A percentile compares a stretch with the other conserved stretches of the same genome.
phyloP scores from a whole-genome alignment of 768 basidiomycete genomes.

The Sarcomyxa edulis region DNA sequence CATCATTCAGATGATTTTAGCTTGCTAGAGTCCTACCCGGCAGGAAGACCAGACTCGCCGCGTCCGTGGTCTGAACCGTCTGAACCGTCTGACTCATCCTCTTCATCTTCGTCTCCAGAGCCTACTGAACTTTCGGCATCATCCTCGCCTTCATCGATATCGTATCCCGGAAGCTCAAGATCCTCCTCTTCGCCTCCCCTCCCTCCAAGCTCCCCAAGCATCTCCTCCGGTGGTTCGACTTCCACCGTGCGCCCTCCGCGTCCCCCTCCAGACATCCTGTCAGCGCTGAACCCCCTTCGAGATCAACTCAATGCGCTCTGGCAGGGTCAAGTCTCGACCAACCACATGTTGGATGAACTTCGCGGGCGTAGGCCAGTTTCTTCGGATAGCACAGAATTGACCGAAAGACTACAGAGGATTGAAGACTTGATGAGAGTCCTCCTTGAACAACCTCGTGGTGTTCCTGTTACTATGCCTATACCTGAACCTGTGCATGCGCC shows the following conservation, averaged over 20 bases:
- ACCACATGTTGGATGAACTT: slow-evolving; percentile 59
- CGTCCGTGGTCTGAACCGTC: not conserved
- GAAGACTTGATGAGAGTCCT: slow-evolving; percentile 40
- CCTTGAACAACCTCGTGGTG: slow-evolving; percentile 20
- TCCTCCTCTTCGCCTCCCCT: slow-evolving; percentile 19
- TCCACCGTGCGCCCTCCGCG: slow-evolving; percentile 26
- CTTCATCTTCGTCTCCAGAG: slow-evolving; percentile 14
- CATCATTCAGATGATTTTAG: slow-evolving; percentile 71
- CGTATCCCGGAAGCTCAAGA: slow-evolving; percentile 5
- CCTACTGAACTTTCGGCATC: slow-evolving; percentile 10
- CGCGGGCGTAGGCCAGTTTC: slow-evolving; percentile 36
- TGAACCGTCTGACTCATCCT: slow-evolving; percentile 6
- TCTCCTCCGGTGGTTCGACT: slow-evolving; percentile 21
- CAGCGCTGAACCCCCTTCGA: slow-evolving; percentile 52
- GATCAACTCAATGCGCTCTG: slow-evolving; percentile 55
- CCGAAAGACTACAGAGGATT: slow-evolving; percentile 37
- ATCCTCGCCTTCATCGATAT: slow-evolving; percentile 8
- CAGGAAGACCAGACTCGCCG: slow-evolving; percentile 13
- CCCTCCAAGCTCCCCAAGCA: slow-evolving; percentile 27
- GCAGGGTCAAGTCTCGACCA: slow-evolving; percentile 57
- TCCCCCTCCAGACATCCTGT: slow-evolving; percentile 40
- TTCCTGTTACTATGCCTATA: slow-evolving; percentile 15
- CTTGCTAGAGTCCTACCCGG: slow-evolving; percentile 28
- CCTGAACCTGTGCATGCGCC: slow-evolving; percentile 12
- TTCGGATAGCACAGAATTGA: slow-evolving; percentile 33